A percentile compares a stretch with the other conserved stretches of the same genome.
These are phyloP conservation scores for Candida golubevii DNA, from an alignment of 805 yeast species.

Conservation along the genomic window DNA sequence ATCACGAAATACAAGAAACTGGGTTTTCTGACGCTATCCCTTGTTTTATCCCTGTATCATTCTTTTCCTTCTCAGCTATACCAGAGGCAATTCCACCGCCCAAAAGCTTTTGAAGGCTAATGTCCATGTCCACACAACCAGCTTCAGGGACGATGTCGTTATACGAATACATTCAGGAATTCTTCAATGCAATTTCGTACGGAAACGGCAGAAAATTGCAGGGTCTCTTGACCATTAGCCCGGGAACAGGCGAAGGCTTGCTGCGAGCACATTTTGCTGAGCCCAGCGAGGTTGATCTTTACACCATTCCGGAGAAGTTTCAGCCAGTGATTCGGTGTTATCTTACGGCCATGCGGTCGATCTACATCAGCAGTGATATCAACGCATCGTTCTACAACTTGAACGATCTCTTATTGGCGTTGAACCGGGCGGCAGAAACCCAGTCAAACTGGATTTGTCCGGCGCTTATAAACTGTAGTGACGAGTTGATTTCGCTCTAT, in stretches of 20 bases:
- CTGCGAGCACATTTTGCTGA: constrained; percentile 28
- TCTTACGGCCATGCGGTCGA: constrained; percentile 32
- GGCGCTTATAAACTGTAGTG: constrained; percentile 38
- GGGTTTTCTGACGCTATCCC: too few species aligned
- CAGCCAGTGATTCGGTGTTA: constrained; percentile 26
- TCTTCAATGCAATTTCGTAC: constrained; percentile 17
- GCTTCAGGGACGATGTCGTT: constrained; percentile 8
- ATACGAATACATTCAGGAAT: constrained; percentile 21
- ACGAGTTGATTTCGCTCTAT: constrained; percentile 39
- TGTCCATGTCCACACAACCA: too few species aligned
- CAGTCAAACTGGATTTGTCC: constrained; percentile 51
- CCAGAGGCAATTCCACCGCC: neutral
- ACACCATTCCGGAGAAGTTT: constrained; percentile 34
- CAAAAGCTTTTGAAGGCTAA: neutral
- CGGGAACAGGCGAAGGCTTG: constrained; percentile 28
- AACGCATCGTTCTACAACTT: constrained; percentile 30
- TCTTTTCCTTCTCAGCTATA: too few species aligned
- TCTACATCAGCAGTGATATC: constrained; percentile 30
- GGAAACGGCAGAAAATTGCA: constrained; percentile 19
- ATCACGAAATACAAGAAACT: too few species aligned
- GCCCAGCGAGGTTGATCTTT: constrained; percentile 40
- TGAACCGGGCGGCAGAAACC: constrained; percentile 51
- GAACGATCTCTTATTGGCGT: constrained; percentile 39
- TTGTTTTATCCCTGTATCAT: too few species aligned
- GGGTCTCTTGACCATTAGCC: constrained; percentile 32